Evolutionary conservation across 208 protist species (phyloP), one percentile per base, ranked within the genome.

Genomic region (Leishmania turanica): DNA sequence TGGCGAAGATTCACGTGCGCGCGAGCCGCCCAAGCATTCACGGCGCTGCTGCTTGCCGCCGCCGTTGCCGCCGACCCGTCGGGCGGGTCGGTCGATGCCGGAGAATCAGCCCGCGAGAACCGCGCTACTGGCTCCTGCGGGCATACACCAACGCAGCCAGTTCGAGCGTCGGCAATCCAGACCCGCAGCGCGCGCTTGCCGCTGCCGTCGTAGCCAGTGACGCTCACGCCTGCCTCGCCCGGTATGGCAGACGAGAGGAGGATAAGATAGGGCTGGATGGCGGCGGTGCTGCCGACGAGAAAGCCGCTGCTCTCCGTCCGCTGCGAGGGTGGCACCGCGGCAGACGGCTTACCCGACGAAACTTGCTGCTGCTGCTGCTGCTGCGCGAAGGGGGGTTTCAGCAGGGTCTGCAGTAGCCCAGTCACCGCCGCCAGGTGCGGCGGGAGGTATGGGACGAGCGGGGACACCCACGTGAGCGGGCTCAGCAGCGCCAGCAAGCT

Each of bases 111-210:
- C 34, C 72, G 80, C 60, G 76, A 54, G 47, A 84, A 78, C 21
- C 62, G 79, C 7, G 89, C 84, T 15, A 90, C 72, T 17, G 82
- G 78, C n/a, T 85, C 82, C 8, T 75, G 70, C 2, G 82, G 82
- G 53, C 82, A 85, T 40, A 91, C 86, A 6, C 88, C 90, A 34
- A 96, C 74, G 21, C 84, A 75, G 53, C 93, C 93, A 51, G 90
- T 92, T 62, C 93, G 90, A 15, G 83, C 88, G 70, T 96, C 93
- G 0, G 89, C 93, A 75, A 96, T 87, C 93, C 93, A 96, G 54
- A 95, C 69, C 37, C 60, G 71, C 58, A 66, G 58, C 64, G 76
- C 64, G 17, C 82, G 82, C 27, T 58, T 74, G 19, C 37, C 78
- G 5, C 58, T 60, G 66, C 45, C 51, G 19, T 21, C 21, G 8